Evolutionary conservation across 2,329 filamentous ascomycete genomes (phyloP).

Genomic region (Phialocephala sp.): DNA sequence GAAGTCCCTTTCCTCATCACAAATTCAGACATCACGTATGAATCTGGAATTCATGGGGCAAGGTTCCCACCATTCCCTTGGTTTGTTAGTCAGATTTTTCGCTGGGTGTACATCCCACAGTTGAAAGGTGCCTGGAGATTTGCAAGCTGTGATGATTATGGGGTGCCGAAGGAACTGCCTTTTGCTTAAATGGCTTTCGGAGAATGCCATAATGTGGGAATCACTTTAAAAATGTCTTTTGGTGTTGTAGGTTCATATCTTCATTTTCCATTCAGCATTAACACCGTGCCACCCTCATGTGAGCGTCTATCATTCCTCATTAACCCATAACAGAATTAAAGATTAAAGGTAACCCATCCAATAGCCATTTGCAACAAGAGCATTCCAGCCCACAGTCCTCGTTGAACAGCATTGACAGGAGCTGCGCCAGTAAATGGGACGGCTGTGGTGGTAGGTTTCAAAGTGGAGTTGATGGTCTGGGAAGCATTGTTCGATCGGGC

Average conservation of each 20-base stretch:
- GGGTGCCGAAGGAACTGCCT: constrained; percentile 44
- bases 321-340: constrained; percentile 14
- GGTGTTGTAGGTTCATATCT: background rate
- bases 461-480: constrained; percentile 13
- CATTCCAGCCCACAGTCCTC: constrained; percentile 32
- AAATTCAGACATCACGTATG: constrained; percentile 37
- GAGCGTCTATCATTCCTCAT: background rate
- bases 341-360: constrained; percentile 28
- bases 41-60: constrained; percentile 39
- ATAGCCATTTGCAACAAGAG: constrained; percentile 31
- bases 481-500: constrained; percentile 28
- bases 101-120: constrained; percentile 45
- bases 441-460: constrained; percentile 8
- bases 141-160: constrained; percentile 44
- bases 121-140: constrained; percentile 47
- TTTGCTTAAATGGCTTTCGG: constrained; percentile 41
- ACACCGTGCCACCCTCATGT: background rate
- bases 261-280: constrained; percentile 1
- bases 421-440: constrained; percentile 20
- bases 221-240: background rate
- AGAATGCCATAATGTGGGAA: too few relatives aligned
- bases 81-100: constrained; percentile 40
- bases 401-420: constrained; percentile 24
- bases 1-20: constrained; percentile 33
- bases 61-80: constrained; percentile 41